Percentiles rank a stretch among this genome's conserved stretches.
These are phyloP conservation scores for Kwoniella europaea DNA, from an alignment of 768 basidiomycete species.

Conservation along the genomic window DNA sequence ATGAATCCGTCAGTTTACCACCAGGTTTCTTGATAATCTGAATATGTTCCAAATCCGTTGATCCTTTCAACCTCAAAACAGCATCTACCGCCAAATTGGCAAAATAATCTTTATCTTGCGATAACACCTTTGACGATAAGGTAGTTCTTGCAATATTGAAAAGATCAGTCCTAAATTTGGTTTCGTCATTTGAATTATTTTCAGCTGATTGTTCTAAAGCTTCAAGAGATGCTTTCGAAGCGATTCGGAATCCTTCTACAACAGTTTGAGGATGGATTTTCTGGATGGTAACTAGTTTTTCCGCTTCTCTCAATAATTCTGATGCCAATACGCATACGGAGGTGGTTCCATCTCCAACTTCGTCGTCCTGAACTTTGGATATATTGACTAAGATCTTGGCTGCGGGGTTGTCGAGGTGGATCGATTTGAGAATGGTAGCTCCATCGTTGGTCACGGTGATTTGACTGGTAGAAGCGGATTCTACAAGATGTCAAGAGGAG, in stretches of 20 bases:
- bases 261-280: constrained; percentile 99
- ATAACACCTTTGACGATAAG: constrained; percentile 90
- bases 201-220: constrained; percentile 81
- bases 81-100: constrained; percentile 97
- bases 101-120: constrained; percentile 97
- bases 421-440: constrained; percentile 95
- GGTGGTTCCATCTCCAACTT: constrained; percentile 82
- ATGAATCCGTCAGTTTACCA: constrained; percentile 96
- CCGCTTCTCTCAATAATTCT: constrained; percentile 90
- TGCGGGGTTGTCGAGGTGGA: constrained; percentile 96
- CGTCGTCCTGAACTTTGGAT: constrained; percentile 99
- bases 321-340: constrained; percentile 83
- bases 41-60: constrained; percentile 94
- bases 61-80: constrained; percentile 90
- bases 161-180: constrained; percentile 81
- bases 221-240: constrained; percentile 78
- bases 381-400: constrained; percentile 99
- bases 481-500: constrained; percentile 18
- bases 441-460: constrained; percentile 99
- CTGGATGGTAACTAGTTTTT: constrained; percentile 80
- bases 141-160: constrained; percentile 98
- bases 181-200: constrained; percentile 77
- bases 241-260: constrained; percentile 93
- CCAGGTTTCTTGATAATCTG: constrained; percentile 99
- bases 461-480: constrained; percentile 74